These are phyloP conservation scores for Maudiozyma serrabonitensis DNA, from an alignment of 805 yeast genomes.

Conservation along the genomic window DNA sequence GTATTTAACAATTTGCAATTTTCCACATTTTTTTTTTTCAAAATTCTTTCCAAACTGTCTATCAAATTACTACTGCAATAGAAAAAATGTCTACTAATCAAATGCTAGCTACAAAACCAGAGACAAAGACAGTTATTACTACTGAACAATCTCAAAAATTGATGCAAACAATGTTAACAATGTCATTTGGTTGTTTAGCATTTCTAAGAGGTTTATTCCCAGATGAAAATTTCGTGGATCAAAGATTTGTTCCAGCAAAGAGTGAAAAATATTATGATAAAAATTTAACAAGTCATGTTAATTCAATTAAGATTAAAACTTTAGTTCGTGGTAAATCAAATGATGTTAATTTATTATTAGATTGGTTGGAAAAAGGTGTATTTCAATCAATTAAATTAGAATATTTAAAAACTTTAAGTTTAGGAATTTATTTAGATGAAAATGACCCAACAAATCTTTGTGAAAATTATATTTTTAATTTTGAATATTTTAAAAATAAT, in stretches of 20 bases:
- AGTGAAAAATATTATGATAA: constrained; percentile 24
- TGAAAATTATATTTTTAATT: constrained; percentile 44
- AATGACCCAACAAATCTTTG: constrained; percentile 33
- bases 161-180: constrained; percentile 39
- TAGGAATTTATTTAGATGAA: constrained; percentile 38
- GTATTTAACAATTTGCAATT: no score
- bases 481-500: constrained; percentile 33
- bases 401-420: constrained; percentile 36
- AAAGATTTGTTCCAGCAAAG: constrained; percentile 34
- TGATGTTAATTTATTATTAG: constrained; percentile 40
- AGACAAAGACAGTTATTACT: constrained; percentile 21
- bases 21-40: no score
- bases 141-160: constrained; percentile 37
- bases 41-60: no score
- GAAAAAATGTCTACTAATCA: constrained; percentile 17
- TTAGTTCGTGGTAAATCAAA: constrained; percentile 37
- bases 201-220: constrained; percentile 49
- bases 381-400: constrained; percentile 35
- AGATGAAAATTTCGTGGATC: constrained; percentile 44
- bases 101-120: constrained; percentile 6
- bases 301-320: constrained; percentile 39
- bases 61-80: no score
- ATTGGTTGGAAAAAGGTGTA: constrained; percentile 47
- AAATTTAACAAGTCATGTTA: constrained; percentile 12
- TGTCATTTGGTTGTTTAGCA: constrained; percentile 49